Evolutionary conservation across 768 basidiomycete species (phyloP).

Genomic region (Dacryopinax primogenitus): DNA sequence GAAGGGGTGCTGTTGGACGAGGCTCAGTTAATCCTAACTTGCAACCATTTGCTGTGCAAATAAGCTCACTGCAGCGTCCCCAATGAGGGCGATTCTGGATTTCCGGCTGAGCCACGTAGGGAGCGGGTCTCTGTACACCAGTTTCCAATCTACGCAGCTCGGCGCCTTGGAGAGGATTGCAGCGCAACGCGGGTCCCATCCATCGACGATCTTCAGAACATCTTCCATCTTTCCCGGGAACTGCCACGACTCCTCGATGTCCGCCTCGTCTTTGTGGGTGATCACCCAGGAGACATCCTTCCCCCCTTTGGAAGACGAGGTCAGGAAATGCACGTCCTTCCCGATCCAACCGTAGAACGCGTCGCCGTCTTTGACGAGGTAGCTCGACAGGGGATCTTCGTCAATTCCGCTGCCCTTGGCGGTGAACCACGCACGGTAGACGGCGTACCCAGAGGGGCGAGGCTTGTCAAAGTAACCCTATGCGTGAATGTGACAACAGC

Average conservation of each 20-base stretch:
- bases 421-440: constrained; percentile 23
- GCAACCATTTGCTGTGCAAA: not conserved
- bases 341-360: constrained; percentile 20
- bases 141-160: constrained; percentile 22
- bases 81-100: constrained; percentile 21
- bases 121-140: constrained; percentile 22
- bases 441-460: constrained; percentile 19
- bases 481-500: not conserved
- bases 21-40: too few relatives aligned
- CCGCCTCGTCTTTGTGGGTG: constrained; percentile 20
- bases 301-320: constrained; percentile 17
- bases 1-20: constrained; percentile 12
- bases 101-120: constrained; percentile 22
- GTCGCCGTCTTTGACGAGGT: constrained; percentile 15
- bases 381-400: constrained; percentile 18
- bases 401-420: constrained; percentile 19
- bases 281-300: constrained; percentile 19
- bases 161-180: constrained; percentile 21
- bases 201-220: constrained; percentile 20
- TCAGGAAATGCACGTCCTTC: constrained; percentile 20
- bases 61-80: constrained; percentile 22
- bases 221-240: constrained; percentile 21
- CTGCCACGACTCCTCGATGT: constrained; percentile 20
- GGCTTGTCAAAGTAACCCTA: constrained; percentile 22
- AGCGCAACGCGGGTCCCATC: constrained; percentile 22